Percentiles rank a stretch among this genome's conserved stretches.
Evolutionary conservation across 441 rosid genomes (phyloP).

Genomic region (Erysimum cheiri): DNA sequence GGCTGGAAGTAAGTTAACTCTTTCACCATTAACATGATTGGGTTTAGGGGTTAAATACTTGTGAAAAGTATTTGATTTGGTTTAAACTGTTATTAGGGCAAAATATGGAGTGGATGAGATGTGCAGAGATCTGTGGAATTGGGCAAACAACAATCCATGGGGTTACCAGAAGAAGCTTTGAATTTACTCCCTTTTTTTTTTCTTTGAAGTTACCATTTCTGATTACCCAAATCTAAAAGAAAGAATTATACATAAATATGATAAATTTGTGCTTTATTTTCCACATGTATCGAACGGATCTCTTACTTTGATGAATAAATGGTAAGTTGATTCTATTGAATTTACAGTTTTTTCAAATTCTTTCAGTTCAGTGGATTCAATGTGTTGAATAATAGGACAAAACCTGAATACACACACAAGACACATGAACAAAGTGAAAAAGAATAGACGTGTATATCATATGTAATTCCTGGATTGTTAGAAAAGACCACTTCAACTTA

Average conservation of each 20-base stretch:
- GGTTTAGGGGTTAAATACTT: background rate
- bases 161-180: conserved; percentile 66
- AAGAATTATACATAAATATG: background rate
- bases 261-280: conserved; percentile 18
- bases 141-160: conserved; percentile 70
- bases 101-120: conserved; percentile 72
- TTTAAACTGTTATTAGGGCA: conserved; percentile 50
- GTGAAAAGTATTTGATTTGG: background rate
- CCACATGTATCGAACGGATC: conserved; percentile 29
- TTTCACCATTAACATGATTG: conserved; percentile 25
- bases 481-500: no score
- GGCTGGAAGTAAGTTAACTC: conserved; percentile 63
- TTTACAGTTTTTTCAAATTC: background rate
- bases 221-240: conserved; percentile 28
- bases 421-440: no score
- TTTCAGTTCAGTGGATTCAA: background rate
- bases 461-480: background rate
- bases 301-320: conserved; percentile 20
- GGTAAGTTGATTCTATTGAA: background rate
- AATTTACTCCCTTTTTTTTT: background rate
- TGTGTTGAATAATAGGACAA: background rate
- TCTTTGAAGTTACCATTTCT: background rate
- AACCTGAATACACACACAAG: background rate
- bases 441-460: background rate
- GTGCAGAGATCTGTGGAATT: conserved; percentile 80